phyloP scores from a whole-genome alignment of 2,329 filamentous ascomycete genomes.

The Dendrostoma leiphaemia region DNA sequence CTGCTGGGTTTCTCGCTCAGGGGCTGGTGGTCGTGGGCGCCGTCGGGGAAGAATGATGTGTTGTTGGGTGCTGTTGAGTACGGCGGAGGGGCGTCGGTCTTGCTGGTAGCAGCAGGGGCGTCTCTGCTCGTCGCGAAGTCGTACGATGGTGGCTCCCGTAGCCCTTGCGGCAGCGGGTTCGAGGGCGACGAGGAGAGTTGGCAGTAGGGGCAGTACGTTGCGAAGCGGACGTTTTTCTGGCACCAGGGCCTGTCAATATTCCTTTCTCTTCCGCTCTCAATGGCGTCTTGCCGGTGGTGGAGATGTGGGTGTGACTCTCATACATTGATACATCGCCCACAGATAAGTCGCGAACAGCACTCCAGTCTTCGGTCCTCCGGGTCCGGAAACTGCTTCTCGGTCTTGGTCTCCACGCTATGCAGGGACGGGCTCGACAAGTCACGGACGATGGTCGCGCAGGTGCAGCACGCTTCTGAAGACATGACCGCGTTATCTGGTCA shows the following conservation, averaged over 20 bases:
- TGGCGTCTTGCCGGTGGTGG: too few species aligned
- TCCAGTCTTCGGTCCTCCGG: constrained; percentile 54
- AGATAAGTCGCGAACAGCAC: constrained; percentile 72
- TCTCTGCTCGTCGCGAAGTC: constrained; percentile 34
- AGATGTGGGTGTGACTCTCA: constrained; percentile 24
- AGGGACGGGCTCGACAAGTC: constrained; percentile 42
- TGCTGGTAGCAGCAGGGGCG: constrained; percentile 15
- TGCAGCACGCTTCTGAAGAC: constrained; percentile 58
- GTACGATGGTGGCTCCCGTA: constrained; percentile 69
- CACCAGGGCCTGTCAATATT: constrained; percentile 15
- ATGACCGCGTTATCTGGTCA: constrained; percentile 1
- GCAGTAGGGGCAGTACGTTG: constrained; percentile 69
- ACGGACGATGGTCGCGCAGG: constrained; percentile 63
- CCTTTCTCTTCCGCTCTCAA: neutral
- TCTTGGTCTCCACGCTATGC: constrained; percentile 44
- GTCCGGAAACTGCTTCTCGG: constrained; percentile 59
- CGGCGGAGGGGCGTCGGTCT: constrained; percentile 14
- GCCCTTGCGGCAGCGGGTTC: constrained; percentile 54
- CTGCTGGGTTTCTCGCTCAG: neutral
- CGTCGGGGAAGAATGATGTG: neutral
- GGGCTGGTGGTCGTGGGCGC: neutral
- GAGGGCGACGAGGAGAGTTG: constrained; percentile 65
- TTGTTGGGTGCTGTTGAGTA: constrained; percentile 21
- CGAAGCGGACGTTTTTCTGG: constrained; percentile 67
- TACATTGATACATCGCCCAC: constrained; percentile 66